Base-by-base conservation (phyloP, 805 yeast species). In the Brettanomyces nanus region DNA sequence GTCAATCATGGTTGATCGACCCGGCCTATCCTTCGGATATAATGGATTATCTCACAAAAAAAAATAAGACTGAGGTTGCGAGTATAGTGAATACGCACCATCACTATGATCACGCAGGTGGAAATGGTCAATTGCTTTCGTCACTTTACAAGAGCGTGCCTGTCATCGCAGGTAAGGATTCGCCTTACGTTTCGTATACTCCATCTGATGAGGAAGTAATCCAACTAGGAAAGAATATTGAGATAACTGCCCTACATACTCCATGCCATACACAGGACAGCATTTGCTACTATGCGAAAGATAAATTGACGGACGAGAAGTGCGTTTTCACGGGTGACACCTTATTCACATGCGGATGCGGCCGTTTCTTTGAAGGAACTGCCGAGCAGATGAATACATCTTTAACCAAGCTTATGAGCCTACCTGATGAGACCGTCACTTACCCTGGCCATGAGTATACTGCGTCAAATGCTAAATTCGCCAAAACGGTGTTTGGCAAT, bases 241-340 rank as follows among this genome's bases (percentile, higher is more conserved):
- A 74, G 14, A 73, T 89, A 36, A 77, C 80, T 2, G 94, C 96
- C 1, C 66, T 90, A 28, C 90, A 90, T 60, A 92, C 99, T 0
- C 98, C 99, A 4, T 92, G 99, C 56, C 99, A 92, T 59, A 92
- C 99, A 0, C 92, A 83, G 60, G 99, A 92, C 61, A 85, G 95
- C 3, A 84, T 92, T 43, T 90, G 97, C 54, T 92, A 86, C 60
- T 82, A 61, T 49, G 86, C 74, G 0, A 65, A 65, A 33, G 97
- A 90, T 55, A 48, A 56, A n/a, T 55, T 58, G 26, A 75, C 87
- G 1, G 70, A 68, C 25, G 75, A 86, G 47, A 68, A 67, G 45
- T 87, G 82, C 3, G 87, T 92, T 2, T 86, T 92, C 62, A 85
- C 97, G 0, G 99, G 99, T 10, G 99, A 92, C 60, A 92, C 98